A percentile compares a stretch with the other conserved stretches of the same genome.
Conservation (phyloP, 495 filamentous ascomycete species). For the Penicillium pulvis region DNA sequence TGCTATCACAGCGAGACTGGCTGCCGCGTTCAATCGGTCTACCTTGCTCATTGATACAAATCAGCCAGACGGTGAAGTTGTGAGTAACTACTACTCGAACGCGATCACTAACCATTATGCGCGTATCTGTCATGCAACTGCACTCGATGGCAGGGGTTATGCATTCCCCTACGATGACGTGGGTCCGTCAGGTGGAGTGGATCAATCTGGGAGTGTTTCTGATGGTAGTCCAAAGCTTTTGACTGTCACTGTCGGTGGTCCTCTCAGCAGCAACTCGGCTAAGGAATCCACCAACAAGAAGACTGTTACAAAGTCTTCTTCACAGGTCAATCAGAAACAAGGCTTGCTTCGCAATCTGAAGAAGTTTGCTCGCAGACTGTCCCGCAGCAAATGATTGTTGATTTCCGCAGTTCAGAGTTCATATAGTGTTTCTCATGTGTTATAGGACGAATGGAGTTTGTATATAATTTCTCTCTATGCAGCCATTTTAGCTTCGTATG, state of each 20-base stretch:
- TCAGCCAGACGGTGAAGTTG: constrained; percentile 53
- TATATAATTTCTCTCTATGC: background rate
- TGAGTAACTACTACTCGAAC: constrained; percentile 54
- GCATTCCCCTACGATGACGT: constrained; percentile 84
- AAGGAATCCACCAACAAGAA: constrained; percentile 1
- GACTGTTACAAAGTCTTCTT: background rate
- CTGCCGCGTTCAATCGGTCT: constrained; percentile 68
- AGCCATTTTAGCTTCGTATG: background rate
- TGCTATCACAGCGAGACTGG: constrained; percentile 63
- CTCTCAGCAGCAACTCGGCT: constrained; percentile 10
- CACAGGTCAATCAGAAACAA: constrained; percentile 8
- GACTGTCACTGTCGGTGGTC: constrained; percentile 64
- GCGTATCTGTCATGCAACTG: constrained; percentile 63
- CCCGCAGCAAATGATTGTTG: constrained; percentile 2
- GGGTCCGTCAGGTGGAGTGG: constrained; percentile 52
- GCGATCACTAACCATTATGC: constrained; percentile 71
- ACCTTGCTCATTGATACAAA: constrained; percentile 53
- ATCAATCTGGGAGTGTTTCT: constrained; percentile 66
- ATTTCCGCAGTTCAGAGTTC: background rate
- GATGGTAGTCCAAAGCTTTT: constrained; percentile 58
- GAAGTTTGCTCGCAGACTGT: constrained; percentile 18
- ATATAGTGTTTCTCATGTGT: background rate
- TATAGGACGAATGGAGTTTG: background rate
- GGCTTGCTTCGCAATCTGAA: constrained; percentile 12
- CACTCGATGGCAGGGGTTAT: constrained; percentile 66